Conservation (phyloP, 768 basidiomycete genomes). For the Botryobasidium botryosum region DNA sequence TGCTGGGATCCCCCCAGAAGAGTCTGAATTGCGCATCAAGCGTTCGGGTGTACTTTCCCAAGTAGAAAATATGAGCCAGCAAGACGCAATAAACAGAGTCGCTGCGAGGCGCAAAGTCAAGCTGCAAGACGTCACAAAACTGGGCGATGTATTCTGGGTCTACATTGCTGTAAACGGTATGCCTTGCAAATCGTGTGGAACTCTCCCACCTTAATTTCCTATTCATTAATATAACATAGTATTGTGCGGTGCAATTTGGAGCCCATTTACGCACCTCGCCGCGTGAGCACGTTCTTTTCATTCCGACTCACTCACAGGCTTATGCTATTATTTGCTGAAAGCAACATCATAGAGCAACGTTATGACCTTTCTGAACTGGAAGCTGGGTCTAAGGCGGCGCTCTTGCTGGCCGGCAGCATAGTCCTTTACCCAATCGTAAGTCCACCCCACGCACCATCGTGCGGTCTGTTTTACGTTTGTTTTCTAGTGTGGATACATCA, state of each 20-base stretch:
- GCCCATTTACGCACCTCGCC: constrained; percentile 60
- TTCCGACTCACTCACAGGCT: neutral
- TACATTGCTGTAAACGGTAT: constrained; percentile 48
- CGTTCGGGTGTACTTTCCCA: too few relatives aligned
- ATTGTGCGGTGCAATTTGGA: constrained; percentile 60
- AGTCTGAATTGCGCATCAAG: constrained; percentile 30
- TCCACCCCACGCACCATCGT: neutral
- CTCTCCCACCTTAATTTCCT: too few relatives aligned
- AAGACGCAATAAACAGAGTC: constrained; percentile 46
- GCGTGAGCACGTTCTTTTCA: constrained; percentile 34
- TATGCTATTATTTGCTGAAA: constrained; percentile 15
- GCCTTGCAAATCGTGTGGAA: too few relatives aligned
- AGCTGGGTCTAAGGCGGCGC: constrained; percentile 50
- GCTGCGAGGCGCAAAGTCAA: constrained; percentile 48
- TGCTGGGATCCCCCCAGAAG: constrained; percentile 46
- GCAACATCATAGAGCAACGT: constrained; percentile 56
- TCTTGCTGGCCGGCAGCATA: constrained; percentile 51
- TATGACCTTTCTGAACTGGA: constrained; percentile 41
- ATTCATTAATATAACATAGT: too few relatives aligned
- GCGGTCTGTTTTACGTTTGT: neutral
- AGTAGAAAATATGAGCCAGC: too few relatives aligned
- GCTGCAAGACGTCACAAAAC: constrained; percentile 38
- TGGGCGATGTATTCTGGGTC: constrained; percentile 31
- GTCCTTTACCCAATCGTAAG: constrained; percentile 53
- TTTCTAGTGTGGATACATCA: constrained; percentile 42